Base-by-base conservation (phyloP, 208 protist genomes). In the Leishmania gerbilli region DNA sequence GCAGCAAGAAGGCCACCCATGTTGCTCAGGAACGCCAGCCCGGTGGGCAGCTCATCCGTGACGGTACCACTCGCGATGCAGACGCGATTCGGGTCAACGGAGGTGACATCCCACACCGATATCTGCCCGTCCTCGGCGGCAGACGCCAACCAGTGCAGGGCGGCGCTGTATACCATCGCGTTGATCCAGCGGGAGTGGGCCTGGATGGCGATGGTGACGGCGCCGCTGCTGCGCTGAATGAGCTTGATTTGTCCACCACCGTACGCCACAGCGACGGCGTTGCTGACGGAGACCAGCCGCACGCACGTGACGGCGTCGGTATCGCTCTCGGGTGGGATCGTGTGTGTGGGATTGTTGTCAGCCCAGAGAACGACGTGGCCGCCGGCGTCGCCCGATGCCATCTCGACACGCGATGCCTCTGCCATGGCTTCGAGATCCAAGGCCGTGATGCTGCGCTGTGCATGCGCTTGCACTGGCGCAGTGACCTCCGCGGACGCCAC, bases 141-240 rank as follows among this genome's bases (percentile, higher is more conserved):
- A 1, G 92, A 90, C 1, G 85, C 69, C 8, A 96, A 56, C 24
- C 80, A 60, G 42, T 89, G 84, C 6, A 68, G 55, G 1, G 69
- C 42, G 0, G 71, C 2, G 65, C 67, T 74, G 75, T 87, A 94
- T 17, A 72, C 68, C 51, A 96, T 79, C 9, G 81, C 76, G 60
- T 91, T 88, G 83, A 96, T 92, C 88, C 90, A 94, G 37, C 88
- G 80, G 3, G 91, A 79, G 83, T 96, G 92, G 27, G 92, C 92
- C 58, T 91, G 90, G 7, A 96, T 84, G 24, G 83, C 82, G 1
- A 91, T 49, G 19, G 45, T 47, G 13, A 84, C 74, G 3, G 79
- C 76, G 21, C 91, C 92, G 5, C 60, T 88, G n/a, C 31, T 74
- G 3, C 75, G 74, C 13, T 78, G 71, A 45, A 90, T 74, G 4